These are phyloP conservation scores for Thraustochytrium sp. DNA, from an alignment of 352 stramenopile genomes.

Conservation along the genomic window DNA sequence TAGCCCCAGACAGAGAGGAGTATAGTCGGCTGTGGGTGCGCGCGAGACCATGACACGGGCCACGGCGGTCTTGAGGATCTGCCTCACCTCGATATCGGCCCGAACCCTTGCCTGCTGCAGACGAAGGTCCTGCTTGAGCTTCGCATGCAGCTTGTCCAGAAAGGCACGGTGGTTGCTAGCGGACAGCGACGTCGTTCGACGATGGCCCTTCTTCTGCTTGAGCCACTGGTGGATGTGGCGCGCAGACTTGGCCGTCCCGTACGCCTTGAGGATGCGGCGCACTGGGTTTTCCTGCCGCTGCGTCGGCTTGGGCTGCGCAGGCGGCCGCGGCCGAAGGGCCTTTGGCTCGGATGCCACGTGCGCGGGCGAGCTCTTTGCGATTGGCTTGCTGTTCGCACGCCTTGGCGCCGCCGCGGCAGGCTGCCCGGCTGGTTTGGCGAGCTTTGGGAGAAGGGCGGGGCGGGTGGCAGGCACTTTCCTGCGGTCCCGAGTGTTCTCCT, in stretches of 20 bases:
- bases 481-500: too few relatives aligned
- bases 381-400: too few relatives aligned
- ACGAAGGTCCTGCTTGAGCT: neutral
- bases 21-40: neutral
- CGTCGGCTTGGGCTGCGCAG: neutral
- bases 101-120: neutral
- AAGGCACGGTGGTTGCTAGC: neutral
- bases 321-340: neutral
- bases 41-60: neutral
- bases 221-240: neutral
- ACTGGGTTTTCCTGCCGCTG: neutral
- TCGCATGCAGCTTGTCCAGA: neutral
- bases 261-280: neutral
- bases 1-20: neutral
- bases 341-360: too few relatives aligned
- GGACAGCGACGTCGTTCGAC: neutral
- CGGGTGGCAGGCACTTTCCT: too few relatives aligned
- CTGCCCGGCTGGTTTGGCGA: too few relatives aligned
- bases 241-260: neutral
- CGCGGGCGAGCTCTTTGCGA: too few relatives aligned
- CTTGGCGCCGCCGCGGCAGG: too few relatives aligned
- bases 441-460: too few relatives aligned
- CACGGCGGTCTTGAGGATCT: neutral
- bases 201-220: neutral
- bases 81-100: neutral